phyloP scores from a whole-genome alignment of 768 basidiomycete genomes.

The Leccinellum rugosiceps region DNA sequence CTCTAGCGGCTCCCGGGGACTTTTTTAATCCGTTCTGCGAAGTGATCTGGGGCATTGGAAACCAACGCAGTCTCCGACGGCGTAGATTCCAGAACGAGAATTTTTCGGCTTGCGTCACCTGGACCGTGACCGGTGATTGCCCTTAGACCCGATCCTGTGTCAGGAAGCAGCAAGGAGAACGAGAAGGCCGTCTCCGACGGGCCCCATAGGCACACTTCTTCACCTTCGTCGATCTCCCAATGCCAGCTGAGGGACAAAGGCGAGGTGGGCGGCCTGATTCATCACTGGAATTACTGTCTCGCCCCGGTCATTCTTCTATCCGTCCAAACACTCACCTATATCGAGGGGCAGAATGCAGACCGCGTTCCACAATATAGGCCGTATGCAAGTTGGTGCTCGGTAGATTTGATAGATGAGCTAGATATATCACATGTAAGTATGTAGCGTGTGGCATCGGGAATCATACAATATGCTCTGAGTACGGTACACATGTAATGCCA shows the following conservation, averaged over 20 bases:
- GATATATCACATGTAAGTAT: conserved; percentile 3
- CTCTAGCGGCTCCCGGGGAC: neutral
- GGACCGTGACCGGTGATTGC: neutral
- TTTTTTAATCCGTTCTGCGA: neutral
- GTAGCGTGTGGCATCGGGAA: conserved; percentile 12
- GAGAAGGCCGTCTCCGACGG: neutral
- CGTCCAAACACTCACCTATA: too few relatives aligned
- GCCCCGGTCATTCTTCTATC: neutral
- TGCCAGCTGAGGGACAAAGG: neutral
- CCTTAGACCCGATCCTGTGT: neutral
- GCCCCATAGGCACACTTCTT: neutral
- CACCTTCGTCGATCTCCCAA: neutral
- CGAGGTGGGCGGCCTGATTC: neutral
- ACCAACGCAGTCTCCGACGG: too few relatives aligned
- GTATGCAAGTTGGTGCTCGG: neutral
- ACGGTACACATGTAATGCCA: conserved; percentile 21
- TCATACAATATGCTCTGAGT: conserved; percentile 19
- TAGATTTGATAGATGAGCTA: conserved; percentile 3
- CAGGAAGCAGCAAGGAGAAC: neutral
- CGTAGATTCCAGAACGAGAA: neutral
- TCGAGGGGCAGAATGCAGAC: neutral
- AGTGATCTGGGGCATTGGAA: neutral
- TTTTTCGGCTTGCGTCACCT: neutral
- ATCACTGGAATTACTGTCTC: neutral
- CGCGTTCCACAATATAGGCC: neutral